A percentile compares a stretch with the other conserved stretches of the same genome.
Conservation (phyloP, 805 yeast species). For the Wickerhamiella parazyma region DNA sequence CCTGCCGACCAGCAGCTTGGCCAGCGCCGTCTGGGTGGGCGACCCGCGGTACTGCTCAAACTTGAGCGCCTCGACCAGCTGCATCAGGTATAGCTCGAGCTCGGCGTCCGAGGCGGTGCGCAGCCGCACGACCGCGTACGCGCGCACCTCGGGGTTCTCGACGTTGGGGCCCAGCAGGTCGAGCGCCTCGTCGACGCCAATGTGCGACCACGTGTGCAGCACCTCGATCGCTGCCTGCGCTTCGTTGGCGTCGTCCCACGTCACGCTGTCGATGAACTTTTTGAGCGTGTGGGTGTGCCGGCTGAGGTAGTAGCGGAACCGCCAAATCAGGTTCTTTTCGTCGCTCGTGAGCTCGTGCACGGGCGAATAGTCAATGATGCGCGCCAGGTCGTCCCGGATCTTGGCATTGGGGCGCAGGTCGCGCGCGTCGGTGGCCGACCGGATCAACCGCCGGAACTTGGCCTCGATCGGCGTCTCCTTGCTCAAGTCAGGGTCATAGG, state of each 20-base stretch:
- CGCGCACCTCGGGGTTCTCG: slow-evolving; percentile 56
- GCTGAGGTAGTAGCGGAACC: slow-evolving; percentile 69
- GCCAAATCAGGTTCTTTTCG: slow-evolving; percentile 83
- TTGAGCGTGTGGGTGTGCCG: slow-evolving; percentile 55
- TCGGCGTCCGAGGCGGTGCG: slow-evolving; percentile 69
- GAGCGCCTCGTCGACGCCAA: slow-evolving; percentile 71
- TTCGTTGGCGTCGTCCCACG: slow-evolving; percentile 78
- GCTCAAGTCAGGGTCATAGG: slow-evolving; percentile 59
- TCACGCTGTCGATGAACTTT: slow-evolving; percentile 73
- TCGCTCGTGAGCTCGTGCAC: slow-evolving; percentile 67
- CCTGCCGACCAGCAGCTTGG: slow-evolving; percentile 57
- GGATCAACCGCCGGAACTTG: slow-evolving; percentile 71
- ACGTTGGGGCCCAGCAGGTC: slow-evolving; percentile 74
- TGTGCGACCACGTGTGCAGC: slow-evolving; percentile 55
- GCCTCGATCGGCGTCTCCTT: slow-evolving; percentile 73
- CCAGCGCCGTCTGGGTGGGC: slow-evolving; percentile 22
- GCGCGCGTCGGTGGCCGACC: slow-evolving; percentile 58
- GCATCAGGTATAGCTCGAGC: slow-evolving; percentile 66
- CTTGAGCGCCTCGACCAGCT: slow-evolving; percentile 80
- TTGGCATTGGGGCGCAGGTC: slow-evolving; percentile 83
- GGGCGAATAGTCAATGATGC: slow-evolving; percentile 64
- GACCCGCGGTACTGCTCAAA: slow-evolving; percentile 41
- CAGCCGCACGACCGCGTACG: slow-evolving; percentile 78
- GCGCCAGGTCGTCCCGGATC: slow-evolving; percentile 56
- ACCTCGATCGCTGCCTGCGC: slow-evolving; percentile 64